Evolutionary conservation across 2,329 filamentous ascomycete species (phyloP).

Genomic region (Periconia macrospinosa): DNA sequence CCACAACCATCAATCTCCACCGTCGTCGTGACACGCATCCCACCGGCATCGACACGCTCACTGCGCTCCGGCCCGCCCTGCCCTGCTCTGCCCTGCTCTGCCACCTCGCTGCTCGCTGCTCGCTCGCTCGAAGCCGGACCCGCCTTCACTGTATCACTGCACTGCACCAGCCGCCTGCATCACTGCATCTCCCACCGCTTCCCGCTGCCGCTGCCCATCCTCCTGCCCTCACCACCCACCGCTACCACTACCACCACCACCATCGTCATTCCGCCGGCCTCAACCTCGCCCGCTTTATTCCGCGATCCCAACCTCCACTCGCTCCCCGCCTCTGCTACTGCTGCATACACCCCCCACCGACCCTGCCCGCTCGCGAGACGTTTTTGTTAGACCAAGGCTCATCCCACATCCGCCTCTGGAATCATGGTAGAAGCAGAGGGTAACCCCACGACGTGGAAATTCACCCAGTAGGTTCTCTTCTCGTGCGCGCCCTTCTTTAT

Average conservation of each 20-base stretch:
- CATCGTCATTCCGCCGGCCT: constrained; percentile 24
- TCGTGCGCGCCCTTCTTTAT: neutral
- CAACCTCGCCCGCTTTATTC: constrained; percentile 33
- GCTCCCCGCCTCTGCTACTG: constrained; percentile 13
- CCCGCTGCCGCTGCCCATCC: too few relatives aligned
- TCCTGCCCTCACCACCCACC: constrained; percentile 7
- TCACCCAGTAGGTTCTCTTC: constrained; percentile 75
- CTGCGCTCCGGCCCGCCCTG: too few relatives aligned
- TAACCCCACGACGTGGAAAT: constrained; percentile 98
- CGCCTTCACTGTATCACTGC: constrained; percentile 4
- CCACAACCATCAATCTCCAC: too few relatives aligned
- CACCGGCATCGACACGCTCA: too few relatives aligned
- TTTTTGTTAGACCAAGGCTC: constrained; percentile 17
- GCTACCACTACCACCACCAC: constrained; percentile 17
- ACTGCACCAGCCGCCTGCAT: too few relatives aligned
- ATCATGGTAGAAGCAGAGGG: constrained; percentile 97
- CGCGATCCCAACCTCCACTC: constrained; percentile 12
- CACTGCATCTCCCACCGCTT: too few relatives aligned
- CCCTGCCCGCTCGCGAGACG: constrained; percentile 6
- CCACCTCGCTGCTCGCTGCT: too few relatives aligned
- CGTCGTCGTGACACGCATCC: too few relatives aligned
- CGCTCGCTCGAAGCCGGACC: too few relatives aligned
- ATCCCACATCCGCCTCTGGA: constrained; percentile 18
- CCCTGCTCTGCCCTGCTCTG: too few relatives aligned
- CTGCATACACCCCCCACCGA: constrained; percentile 1